Conservation (phyloP, 2,329 filamentous ascomycete genomes). For the Triangularia verruculosa region DNA sequence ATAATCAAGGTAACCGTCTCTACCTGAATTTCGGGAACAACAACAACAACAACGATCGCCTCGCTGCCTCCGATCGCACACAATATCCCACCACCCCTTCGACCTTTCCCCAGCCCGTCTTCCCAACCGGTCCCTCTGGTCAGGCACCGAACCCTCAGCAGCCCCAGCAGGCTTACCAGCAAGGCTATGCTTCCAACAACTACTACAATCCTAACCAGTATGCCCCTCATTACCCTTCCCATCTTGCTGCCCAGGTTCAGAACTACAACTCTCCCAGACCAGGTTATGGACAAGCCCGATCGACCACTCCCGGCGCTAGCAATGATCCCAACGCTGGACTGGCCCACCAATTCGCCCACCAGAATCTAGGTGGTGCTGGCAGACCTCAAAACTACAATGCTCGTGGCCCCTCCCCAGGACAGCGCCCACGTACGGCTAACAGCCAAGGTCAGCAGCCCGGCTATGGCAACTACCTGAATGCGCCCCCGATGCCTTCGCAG, state of each 20-base stretch:
- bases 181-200: conserved; percentile 21
- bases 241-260: conserved; percentile 39
- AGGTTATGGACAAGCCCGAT: conserved; percentile 45
- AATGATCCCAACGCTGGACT: conserved; percentile 88
- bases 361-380: conserved; percentile 77
- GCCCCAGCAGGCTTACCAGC: conserved; percentile 43
- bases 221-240: conserved; percentile 27
- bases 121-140: conserved; percentile 37
- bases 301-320: conserved; percentile 56
- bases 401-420: conserved; percentile 64
- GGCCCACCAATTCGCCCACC: conserved; percentile 94
- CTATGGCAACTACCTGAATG: conserved; percentile 65
- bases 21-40: conserved; percentile 64
- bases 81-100: conserved; percentile 83
- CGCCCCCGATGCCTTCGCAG: conserved; percentile 65
- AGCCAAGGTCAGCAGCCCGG: conserved; percentile 59
- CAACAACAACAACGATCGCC: conserved; percentile 52
- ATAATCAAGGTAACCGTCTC: conserved; percentile 58
- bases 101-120: conserved; percentile 90
- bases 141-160: conserved; percentile 46
- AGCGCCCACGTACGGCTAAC: conserved; percentile 82
- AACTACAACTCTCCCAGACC: conserved; percentile 35
- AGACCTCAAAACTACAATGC: conserved; percentile 67
- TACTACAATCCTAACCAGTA: conserved; percentile 27
- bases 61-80: conserved; percentile 61